Base-by-base conservation (phyloP, 441 rosid species). In the Euphorbia corollata region DNA sequence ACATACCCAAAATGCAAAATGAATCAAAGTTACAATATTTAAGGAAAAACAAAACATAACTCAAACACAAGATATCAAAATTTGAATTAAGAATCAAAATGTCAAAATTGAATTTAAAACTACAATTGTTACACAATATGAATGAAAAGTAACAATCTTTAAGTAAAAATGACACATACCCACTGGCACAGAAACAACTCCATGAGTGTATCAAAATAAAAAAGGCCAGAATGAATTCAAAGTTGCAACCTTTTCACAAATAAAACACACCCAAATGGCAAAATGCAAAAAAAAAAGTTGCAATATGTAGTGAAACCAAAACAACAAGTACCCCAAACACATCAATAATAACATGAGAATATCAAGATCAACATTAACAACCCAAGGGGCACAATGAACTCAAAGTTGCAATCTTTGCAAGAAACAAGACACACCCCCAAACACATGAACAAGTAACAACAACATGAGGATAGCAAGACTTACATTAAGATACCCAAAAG, bases 311-410 rank as follows among this genome's bases (percentile, higher is more conserved):
- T 36, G 50, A 36, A 55, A 34, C 43, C 41, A 27, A 54, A 48
- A 71, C 77, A 73, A n/a, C n/a, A n/a, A n/a, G n/a, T 78, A 87
- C 90, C 86, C 92, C 90, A 84, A 34, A 34, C 38, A 34, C 38
- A 34, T 12, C 12, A 22, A 11, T 15, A 55, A 27, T 15, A 12
- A 2, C 53, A 47, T 47, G 53, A n/a, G 53, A 47, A 47, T 15
- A 47, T 12, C 16, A 47, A 47, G 53, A 11, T 15, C 8, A 1
- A n/a, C 30, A 32, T 16, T n/a, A 38, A 8, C 9, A 9, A 39
- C 10, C 7, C 10, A 61, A 4, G 19, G 11, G 36, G 10, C 41
- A 59, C 6, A 27, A 58, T 32, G 38, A 24, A 32, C 13, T 12
- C 19, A 58, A 32, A 16, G 54, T 50, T 16, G 8, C 12, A 3